Evolutionary conservation across 2,329 filamentous ascomycete species (phyloP).

Genomic region (Colletotrichum sp.): DNA sequence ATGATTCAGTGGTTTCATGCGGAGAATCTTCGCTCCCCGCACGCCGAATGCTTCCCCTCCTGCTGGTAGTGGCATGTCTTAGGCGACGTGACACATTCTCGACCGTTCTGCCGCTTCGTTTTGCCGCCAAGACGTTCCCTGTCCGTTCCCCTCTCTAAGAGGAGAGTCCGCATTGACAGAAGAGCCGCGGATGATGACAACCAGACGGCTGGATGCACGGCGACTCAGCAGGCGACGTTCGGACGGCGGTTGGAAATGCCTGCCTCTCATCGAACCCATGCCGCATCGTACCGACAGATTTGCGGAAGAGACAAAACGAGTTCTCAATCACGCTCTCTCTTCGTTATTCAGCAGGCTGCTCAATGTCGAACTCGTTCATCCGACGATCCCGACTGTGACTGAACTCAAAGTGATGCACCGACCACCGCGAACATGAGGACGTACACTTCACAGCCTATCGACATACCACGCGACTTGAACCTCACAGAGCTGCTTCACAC

Average conservation of each 20-base stretch:
- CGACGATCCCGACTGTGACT: background rate
- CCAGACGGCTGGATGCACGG: background rate
- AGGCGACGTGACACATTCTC: background rate
- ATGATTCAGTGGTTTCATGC: conserved; percentile 6
- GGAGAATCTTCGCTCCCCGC: background rate
- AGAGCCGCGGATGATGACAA: background rate
- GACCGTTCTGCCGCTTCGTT: background rate
- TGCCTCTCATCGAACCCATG: background rate
- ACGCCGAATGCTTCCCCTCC: background rate
- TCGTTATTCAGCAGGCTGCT: background rate
- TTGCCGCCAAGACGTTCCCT: background rate
- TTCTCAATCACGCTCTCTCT: background rate
- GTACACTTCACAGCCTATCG: conserved; percentile 34
- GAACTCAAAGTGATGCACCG: background rate
- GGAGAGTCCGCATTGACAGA: background rate
- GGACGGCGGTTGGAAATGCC: background rate
- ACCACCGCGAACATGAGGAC: conserved; percentile 31
- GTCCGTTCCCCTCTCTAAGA: background rate
- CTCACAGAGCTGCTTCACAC: conserved; percentile 48
- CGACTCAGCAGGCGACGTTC: background rate
- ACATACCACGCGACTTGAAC: conserved; percentile 43
- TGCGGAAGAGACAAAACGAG: background rate
- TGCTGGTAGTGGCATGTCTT: background rate
- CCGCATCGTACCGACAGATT: background rate
- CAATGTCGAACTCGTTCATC: background rate